A percentile compares a stretch with the other conserved stretches of the same genome.
phyloP scores from a whole-genome alignment of 225 moss, liverwort and hornwort genomes.

The Sphagnum tenellum region DNA sequence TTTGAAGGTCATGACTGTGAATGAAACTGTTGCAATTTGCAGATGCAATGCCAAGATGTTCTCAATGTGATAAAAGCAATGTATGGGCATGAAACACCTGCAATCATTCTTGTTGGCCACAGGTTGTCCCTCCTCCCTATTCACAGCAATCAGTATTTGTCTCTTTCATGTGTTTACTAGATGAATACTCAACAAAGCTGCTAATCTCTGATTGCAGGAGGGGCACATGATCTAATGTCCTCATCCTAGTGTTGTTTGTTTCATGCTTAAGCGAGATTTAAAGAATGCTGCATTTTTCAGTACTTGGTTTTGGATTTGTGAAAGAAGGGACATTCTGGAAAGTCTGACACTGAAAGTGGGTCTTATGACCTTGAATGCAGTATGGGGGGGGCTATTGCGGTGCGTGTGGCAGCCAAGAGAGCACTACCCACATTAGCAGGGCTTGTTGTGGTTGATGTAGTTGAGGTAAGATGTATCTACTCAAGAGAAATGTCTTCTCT shows the following conservation, averaged over 20 bases:
- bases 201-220: too few species aligned
- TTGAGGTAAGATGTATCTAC: conserved; percentile 47
- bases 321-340: too few species aligned
- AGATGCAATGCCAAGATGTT: conserved; percentile 84
- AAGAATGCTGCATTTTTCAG: too few species aligned
- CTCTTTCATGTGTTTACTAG: neutral
- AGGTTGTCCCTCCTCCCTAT: conserved; percentile 36
- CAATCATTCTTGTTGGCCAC: conserved; percentile 86
- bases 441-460: conserved; percentile 94
- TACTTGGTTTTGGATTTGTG: too few species aligned
- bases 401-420: conserved; percentile 76
- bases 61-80: conserved; percentile 53
- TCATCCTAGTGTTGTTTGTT: too few species aligned
- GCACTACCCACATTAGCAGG: conserved; percentile 79
- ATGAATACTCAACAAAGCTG: too few species aligned
- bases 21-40: conserved; percentile 4
- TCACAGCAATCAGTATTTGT: neutral
- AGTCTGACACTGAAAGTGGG: neutral
- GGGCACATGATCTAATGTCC: too few species aligned
- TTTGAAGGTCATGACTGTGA: neutral
- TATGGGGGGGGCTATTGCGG: conserved; percentile 99
- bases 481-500: too few species aligned
- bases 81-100: conserved; percentile 68
- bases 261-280: too few species aligned
- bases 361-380: conserved; percentile 43